These are phyloP conservation scores for Lizonia empirigonia DNA, from an alignment of 2,329 filamentous ascomycete species.

Conservation along the genomic window DNA sequence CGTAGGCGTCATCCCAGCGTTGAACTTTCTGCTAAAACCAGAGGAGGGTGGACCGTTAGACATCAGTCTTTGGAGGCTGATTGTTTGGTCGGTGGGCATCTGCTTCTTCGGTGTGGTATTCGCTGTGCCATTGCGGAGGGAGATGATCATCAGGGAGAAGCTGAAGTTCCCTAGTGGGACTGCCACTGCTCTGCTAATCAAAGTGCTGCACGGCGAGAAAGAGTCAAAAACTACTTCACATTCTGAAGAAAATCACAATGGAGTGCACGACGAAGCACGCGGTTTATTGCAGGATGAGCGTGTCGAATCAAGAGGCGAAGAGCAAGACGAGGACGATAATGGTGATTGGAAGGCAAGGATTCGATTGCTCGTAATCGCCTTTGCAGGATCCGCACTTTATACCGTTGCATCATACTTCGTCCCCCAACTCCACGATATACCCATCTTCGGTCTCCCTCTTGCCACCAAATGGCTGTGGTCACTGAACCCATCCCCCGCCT, in stretches of 20 bases:
- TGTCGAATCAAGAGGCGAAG: constrained; percentile 23
- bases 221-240: constrained; percentile 24
- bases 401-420: constrained; percentile 91
- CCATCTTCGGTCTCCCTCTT: constrained; percentile 77
- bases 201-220: constrained; percentile 75
- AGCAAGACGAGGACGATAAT: constrained; percentile 40
- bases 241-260: constrained; percentile 9
- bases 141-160: constrained; percentile 92
- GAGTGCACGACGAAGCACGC: constrained; percentile 41
- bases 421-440: constrained; percentile 81
- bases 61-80: constrained; percentile 74
- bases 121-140: constrained; percentile 84
- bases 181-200: constrained; percentile 91
- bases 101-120: constrained; percentile 98
- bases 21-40: constrained; percentile 80
- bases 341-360: constrained; percentile 68
- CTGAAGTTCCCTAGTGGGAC: constrained; percentile 95
- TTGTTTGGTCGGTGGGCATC: constrained; percentile 89
- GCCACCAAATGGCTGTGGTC: constrained; percentile 91
- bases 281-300: constrained; percentile 41
- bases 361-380: constrained; percentile 63
- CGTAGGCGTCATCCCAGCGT: constrained; percentile 89
- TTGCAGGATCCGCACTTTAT: constrained; percentile 62
- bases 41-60: constrained; percentile 80
- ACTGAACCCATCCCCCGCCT: constrained; percentile 94